phyloP scores from a whole-genome alignment of 2,329 filamentous ascomycete species.

The Thermomyces lanuginosus region DNA sequence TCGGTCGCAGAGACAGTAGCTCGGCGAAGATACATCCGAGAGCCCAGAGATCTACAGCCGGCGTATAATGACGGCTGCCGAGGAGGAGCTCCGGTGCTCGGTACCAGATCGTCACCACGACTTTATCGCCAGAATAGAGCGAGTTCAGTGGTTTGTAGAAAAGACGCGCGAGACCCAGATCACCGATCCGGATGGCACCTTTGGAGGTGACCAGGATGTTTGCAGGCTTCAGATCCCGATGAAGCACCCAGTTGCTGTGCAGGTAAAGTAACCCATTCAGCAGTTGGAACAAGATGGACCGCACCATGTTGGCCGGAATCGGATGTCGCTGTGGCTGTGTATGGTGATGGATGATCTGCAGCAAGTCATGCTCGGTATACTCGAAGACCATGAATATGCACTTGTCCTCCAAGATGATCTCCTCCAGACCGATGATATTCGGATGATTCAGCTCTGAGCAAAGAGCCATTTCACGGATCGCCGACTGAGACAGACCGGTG shows the following conservation, averaged over 20 bases:
- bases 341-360: constrained; percentile 97
- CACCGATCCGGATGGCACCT: constrained; percentile 86
- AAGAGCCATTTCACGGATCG: constrained; percentile 90
- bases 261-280: constrained; percentile 89
- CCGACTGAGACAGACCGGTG: constrained; percentile 93
- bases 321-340: constrained; percentile 74
- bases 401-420: constrained; percentile 96
- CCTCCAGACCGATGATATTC: constrained; percentile 79
- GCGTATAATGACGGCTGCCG: constrained; percentile 88
- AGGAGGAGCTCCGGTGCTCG: constrained; percentile 85
- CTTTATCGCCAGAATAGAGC: constrained; percentile 86
- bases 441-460: constrained; percentile 80
- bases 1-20: constrained; percentile 71
- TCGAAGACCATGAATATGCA: constrained; percentile 99
- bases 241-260: constrained; percentile 91
- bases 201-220: constrained; percentile 95
- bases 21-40: constrained; percentile 97
- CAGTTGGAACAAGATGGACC: constrained; percentile 89
- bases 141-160: constrained; percentile 90
- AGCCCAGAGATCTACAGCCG: constrained; percentile 93
- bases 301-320: constrained; percentile 76
- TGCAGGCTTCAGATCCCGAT: constrained; percentile 90
- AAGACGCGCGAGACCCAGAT: constrained; percentile 76
- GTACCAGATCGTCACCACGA: constrained; percentile 99
- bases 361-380: constrained; percentile 89